phyloP scores from a whole-genome alignment of 106 monocot genomes.

The Cymbidium sinense region DNA sequence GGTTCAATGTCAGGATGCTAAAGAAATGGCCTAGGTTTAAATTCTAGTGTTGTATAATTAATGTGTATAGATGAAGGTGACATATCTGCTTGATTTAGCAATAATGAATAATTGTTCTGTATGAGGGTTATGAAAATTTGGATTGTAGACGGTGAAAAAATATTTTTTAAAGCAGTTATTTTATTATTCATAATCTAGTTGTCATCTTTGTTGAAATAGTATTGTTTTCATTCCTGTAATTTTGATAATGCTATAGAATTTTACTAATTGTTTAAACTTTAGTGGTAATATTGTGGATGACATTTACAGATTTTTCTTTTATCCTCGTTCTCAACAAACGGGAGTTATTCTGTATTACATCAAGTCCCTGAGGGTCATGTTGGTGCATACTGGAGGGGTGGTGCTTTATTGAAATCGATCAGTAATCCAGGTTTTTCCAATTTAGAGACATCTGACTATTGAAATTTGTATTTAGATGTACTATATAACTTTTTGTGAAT shows the following conservation, averaged over 20 bases:
- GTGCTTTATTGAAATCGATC: constrained; percentile 82
- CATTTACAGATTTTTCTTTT: constrained; percentile 30
- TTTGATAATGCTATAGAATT: not conserved
- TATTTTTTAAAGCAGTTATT: not conserved
- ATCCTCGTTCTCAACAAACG: constrained; percentile 16
- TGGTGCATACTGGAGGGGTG: constrained; percentile 98
- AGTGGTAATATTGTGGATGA: not conserved
- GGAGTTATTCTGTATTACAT: constrained; percentile 53
- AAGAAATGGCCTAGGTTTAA: too few species aligned
- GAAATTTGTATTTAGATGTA: not conserved
- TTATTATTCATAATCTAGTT: not conserved
- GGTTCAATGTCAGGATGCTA: too few species aligned
- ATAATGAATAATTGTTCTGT: not conserved
- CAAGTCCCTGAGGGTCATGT: constrained; percentile 99
- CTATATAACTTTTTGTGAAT: not conserved
- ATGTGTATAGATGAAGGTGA: too few species aligned
- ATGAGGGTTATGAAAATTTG: not conserved
- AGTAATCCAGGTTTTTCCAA: constrained; percentile 73
- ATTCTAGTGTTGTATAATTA: not conserved
- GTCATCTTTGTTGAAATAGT: not conserved
- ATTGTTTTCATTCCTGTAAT: not conserved
- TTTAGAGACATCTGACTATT: constrained; percentile 6
- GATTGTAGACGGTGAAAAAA: not conserved
- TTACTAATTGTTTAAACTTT: not conserved
- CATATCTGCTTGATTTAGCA: too few species aligned